A percentile compares a stretch with the other conserved stretches of the same genome.
Conservation (phyloP, 2,329 filamentous ascomycete species). For the Claviceps sp. region DNA sequence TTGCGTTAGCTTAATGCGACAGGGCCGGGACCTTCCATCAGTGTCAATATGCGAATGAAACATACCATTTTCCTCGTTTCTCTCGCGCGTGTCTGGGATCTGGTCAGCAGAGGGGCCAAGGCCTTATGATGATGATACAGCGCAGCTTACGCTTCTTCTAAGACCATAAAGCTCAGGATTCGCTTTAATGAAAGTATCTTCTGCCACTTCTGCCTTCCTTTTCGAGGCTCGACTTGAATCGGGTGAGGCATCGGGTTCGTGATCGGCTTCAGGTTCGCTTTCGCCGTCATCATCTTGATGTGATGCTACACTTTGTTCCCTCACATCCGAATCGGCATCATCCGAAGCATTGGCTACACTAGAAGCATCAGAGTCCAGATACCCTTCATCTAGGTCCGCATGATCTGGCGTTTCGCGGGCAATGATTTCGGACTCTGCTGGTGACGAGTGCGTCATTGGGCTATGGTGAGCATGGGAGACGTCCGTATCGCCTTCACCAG, state of each 20-base stretch:
- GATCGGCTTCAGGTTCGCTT: slow-evolving; percentile 44
- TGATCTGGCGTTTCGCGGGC: slow-evolving; percentile 28
- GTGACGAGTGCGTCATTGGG: slow-evolving; percentile 33
- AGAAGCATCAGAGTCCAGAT: slow-evolving; percentile 33
- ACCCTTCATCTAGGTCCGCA: slow-evolving; percentile 24
- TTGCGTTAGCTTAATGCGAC: slow-evolving; percentile 2
- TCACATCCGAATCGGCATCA: slow-evolving; percentile 60
- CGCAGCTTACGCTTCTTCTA: slow-evolving; percentile 66
- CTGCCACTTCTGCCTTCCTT: slow-evolving; percentile 55
- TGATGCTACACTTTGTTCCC: slow-evolving; percentile 43
- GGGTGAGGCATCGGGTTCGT: slow-evolving; percentile 54
- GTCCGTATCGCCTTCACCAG: slow-evolving; percentile 47
- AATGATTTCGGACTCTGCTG: slow-evolving; percentile 26
- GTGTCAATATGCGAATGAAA: slow-evolving; percentile 9
- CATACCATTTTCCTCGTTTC: slow-evolving; percentile 46
- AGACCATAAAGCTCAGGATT: slow-evolving; percentile 94
- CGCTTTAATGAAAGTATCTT: slow-evolving; percentile 74
- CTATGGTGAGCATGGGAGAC: slow-evolving; percentile 58
- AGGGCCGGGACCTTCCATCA: neutral
- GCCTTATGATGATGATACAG: slow-evolving; percentile 9
- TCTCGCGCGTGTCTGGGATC: slow-evolving; percentile 37
- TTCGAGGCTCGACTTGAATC: slow-evolving; percentile 58
- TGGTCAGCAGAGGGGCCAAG: slow-evolving; percentile 11
- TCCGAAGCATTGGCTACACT: slow-evolving; percentile 45
- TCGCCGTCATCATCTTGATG: slow-evolving; percentile 31